Percentiles rank a stretch among this genome's conserved stretches.
Evolutionary conservation across 2,329 filamentous ascomycete genomes (phyloP).

Genomic region (Alternaria postmessia): DNA sequence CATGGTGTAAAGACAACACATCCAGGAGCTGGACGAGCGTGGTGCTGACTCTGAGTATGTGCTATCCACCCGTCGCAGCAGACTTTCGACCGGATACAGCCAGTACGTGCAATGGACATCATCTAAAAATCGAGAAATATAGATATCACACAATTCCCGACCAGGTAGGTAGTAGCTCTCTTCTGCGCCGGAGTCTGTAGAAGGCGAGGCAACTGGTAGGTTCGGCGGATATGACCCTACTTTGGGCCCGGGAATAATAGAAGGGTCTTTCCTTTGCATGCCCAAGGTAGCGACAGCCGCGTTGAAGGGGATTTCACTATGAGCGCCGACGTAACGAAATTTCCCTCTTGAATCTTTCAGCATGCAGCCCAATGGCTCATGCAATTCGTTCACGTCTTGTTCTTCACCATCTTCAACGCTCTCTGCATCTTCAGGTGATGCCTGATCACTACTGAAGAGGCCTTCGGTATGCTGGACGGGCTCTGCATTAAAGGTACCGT

Average conservation of each 20-base stretch:
- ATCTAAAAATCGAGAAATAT: constrained; percentile 45
- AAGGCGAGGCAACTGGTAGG: constrained; percentile 29
- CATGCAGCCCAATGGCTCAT: constrained; percentile 49
- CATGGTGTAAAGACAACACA: constrained; percentile 49
- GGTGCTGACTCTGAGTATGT: constrained; percentile 39
- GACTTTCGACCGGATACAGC: constrained; percentile 46
- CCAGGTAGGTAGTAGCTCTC: constrained; percentile 43
- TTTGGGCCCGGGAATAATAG: constrained; percentile 42
- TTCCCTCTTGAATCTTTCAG: constrained; percentile 48
- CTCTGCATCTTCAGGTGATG: constrained; percentile 36
- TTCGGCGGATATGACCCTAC: constrained; percentile 45
- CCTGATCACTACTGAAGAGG: constrained; percentile 31
- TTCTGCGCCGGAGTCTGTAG: constrained; percentile 23
- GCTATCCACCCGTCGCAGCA: constrained; percentile 43
- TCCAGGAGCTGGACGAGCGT: constrained; percentile 42
- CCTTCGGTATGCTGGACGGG: constrained; percentile 33
- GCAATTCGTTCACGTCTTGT: constrained; percentile 44
- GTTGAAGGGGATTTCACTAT: constrained; percentile 51
- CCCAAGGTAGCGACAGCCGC: constrained; percentile 46
- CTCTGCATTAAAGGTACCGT: constrained; percentile 39
- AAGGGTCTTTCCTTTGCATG: constrained; percentile 26
- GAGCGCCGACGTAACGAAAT: constrained; percentile 47
- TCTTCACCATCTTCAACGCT: constrained; percentile 39
- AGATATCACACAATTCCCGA: constrained; percentile 40
- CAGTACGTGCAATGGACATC: constrained; percentile 50